Evolutionary conservation across 768 basidiomycete species (phyloP).

Genomic region (Mycena vulgaris): DNA sequence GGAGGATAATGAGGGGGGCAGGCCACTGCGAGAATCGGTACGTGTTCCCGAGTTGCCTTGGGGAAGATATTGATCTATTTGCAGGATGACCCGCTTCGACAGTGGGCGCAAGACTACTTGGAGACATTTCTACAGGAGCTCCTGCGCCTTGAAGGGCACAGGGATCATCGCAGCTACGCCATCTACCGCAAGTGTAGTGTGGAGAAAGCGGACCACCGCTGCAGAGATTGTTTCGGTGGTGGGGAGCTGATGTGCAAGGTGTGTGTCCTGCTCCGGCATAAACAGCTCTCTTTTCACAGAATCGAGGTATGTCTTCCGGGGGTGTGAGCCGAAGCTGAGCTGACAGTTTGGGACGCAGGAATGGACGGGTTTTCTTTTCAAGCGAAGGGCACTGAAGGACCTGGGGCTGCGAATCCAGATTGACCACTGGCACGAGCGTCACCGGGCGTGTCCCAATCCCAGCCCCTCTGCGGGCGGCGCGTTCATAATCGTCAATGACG

Average conservation of each 20-base stretch:
- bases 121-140: too few species aligned
- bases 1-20: too few species aligned
- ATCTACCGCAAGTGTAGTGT: background rate
- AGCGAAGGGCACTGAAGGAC: background rate
- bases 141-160: too few species aligned
- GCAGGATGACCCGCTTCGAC: too few species aligned
- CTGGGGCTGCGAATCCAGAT: conserved; percentile 38
- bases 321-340: too few species aligned
- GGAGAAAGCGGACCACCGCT: conserved; percentile 11
- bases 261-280: conserved; percentile 24
- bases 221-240: conserved; percentile 31
- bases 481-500: conserved; percentile 31
- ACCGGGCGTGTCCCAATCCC: background rate
- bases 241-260: conserved; percentile 4
- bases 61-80: too few species aligned
- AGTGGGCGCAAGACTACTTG: too few species aligned
- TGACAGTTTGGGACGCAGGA: too few species aligned
- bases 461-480: conserved; percentile 2
- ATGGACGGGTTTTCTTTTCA: conserved; percentile 32
- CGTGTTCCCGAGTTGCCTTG: too few species aligned
- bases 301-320: conserved; percentile 35
- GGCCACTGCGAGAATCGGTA: too few species aligned
- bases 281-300: conserved; percentile 25
- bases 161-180: background rate
- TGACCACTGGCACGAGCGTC: conserved; percentile 24